Evolutionary conservation across 2,329 filamentous ascomycete species (phyloP).

Genomic region (Phyllosticta paracitricarpa): DNA sequence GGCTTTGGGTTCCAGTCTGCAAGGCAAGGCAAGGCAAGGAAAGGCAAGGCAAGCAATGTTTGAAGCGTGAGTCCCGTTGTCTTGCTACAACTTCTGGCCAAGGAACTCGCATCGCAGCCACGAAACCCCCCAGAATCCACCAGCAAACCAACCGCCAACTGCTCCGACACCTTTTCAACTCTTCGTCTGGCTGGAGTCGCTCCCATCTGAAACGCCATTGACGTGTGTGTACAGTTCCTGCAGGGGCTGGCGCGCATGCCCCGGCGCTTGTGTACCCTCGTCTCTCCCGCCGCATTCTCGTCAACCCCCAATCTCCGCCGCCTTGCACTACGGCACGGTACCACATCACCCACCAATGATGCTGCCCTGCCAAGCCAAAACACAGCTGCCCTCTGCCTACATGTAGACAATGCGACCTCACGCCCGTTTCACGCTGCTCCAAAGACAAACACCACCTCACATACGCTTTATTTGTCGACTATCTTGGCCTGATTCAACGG

Average conservation of each 20-base stretch:
- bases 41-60: no score
- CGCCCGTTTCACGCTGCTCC: neutral
- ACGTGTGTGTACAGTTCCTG: neutral
- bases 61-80: no score
- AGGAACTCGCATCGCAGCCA: no score
- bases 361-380: neutral
- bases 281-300: neutral
- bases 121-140: no score
- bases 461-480: neutral
- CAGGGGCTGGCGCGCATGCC: neutral
- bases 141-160: no score
- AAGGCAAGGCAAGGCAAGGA: neutral
- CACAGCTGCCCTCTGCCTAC: neutral
- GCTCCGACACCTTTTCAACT: neutral
- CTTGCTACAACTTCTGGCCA: no score
- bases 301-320: neutral
- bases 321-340: neutral
- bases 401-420: neutral
- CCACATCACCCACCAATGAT: neutral
- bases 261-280: neutral
- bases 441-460: neutral
- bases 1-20: neutral
- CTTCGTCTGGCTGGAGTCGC: neutral
- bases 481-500: neutral
- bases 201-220: neutral